Conservation (phyloP, 306 rosid species). For the Ormosia emarginata region DNA sequence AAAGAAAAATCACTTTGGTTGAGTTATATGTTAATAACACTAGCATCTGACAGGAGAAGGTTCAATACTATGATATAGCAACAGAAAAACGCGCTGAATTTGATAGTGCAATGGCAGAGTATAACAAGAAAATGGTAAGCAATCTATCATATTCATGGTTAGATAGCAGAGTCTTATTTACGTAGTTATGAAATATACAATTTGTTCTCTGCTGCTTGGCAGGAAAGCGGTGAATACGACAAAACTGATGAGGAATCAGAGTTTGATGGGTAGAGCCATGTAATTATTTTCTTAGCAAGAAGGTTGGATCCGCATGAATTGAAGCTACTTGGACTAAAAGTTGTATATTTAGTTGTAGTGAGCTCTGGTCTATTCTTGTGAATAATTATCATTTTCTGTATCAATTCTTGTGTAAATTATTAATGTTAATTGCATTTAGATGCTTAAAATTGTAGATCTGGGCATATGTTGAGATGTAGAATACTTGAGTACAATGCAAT, state of each 20-base stretch:
- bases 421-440: conserved; percentile 19
- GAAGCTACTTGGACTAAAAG: conserved; percentile 9
- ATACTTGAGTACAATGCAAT: not conserved
- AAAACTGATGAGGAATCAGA: conserved; percentile 62
- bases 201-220: conserved; percentile 28
- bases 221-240: conserved; percentile 71
- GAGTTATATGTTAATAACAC: not conserved
- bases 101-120: conserved; percentile 71
- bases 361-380: conserved; percentile 18
- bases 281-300: not conserved
- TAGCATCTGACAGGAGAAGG: conserved; percentile 69
- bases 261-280: conserved; percentile 37
- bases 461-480: not conserved
- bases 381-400: conserved; percentile 23
- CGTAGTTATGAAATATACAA: not conserved
- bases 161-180: conserved; percentile 5
- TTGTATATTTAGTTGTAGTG: conserved; percentile 38
- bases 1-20: not conserved
- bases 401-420: conserved; percentile 26
- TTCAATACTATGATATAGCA: conserved; percentile 88
- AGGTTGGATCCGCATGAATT: conserved; percentile 13
- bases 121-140: conserved; percentile 63
- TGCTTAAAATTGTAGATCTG: conserved; percentile 24
- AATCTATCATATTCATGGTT: conserved; percentile 6
- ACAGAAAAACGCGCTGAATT: conserved; percentile 87